Percentiles rank a stretch among this genome's conserved stretches.
Evolutionary conservation across 2,329 filamentous ascomycete species (phyloP).

Genomic region (Microascus cirrosus): DNA sequence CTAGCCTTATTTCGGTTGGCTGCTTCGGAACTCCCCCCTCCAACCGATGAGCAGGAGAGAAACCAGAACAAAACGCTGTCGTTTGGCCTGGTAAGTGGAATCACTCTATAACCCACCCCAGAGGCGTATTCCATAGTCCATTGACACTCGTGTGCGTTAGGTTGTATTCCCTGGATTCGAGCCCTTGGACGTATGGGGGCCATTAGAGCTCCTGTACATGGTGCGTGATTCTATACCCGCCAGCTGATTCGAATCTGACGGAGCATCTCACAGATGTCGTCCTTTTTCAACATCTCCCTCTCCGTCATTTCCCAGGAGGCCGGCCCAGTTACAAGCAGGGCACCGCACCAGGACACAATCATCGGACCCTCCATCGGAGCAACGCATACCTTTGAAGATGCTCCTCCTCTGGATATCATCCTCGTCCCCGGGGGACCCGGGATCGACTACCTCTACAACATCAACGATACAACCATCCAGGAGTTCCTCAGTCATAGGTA

Average conservation of each 20-base stretch:
- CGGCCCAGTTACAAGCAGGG: neutral
- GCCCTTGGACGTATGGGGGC: slow-evolving; percentile 1
- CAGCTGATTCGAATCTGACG: neutral
- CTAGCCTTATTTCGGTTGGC: too few species aligned
- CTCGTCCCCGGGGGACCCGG: slow-evolving; percentile 26
- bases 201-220: neutral
- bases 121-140: too few species aligned
- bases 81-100: too few species aligned
- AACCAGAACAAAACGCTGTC: too few species aligned
- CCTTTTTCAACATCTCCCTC: neutral
- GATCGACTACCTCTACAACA: slow-evolving; percentile 10
- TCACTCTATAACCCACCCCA: too few species aligned
- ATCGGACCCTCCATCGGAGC: slow-evolving; percentile 19
- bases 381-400: slow-evolving; percentile 23
- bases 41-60: too few species aligned
- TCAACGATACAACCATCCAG: slow-evolving; percentile 9
- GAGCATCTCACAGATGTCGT: neutral
- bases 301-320: neutral
- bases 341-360: neutral
- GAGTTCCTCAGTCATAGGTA: slow-evolving; percentile 31
- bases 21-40: too few species aligned
- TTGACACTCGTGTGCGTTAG: neutral
- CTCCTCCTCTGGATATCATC: slow-evolving; percentile 20
- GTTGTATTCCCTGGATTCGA: neutral
- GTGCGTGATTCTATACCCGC: neutral